Evolutionary conservation across 768 basidiomycete genomes (phyloP), one percentile per base, ranked within the genome.

Genomic region (Leccinum truebloodii): DNA sequence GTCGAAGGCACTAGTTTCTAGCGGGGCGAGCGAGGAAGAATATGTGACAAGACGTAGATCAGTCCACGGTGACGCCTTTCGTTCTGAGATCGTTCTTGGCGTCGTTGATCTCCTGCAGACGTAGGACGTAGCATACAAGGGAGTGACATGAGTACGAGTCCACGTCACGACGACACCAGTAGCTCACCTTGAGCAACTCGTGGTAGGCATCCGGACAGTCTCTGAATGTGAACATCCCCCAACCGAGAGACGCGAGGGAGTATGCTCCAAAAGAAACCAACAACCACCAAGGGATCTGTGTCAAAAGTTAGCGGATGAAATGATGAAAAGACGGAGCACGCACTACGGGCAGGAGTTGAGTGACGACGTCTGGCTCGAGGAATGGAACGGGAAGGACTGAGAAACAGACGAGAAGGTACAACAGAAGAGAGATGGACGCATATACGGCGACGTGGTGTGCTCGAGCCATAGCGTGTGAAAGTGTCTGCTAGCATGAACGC

Each of bases 181-280:
- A 2, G 26, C 55, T 46, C 53, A 89, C 88, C 67, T 71, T 67
- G 65, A 90, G 76, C 56, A 92, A 73, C 70, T 89, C 87, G 10
- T 81, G 78, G 64, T 92, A 90, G 6, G 91, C 90, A 65, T 92
- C 89, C 39, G 89, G 87, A 70, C 89, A 90, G 65, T 93, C 91
- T 66, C 83, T 76, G 65, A 91, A 88, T 2, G 86, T 86, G 64
- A 85, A 81, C 48, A 92, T 68, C 4, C 90, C 91, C 81, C 84
- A 83, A 10, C 92, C 90, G 22, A 93, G 82, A 5, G 86, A 88
- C 76, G 85, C 85, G 12, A 93, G 81, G 14, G 88, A 87, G 70
- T 90, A 93, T 1, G 90, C 85, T 12, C 91, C 91, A 63, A 91
- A 91, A 3, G 87, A 78, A 2, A 93, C 87, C 13, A 92, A 81